These are phyloP conservation scores for Nissolia schottii DNA, from an alignment of 306 rosid species.

Conservation along the genomic window DNA sequence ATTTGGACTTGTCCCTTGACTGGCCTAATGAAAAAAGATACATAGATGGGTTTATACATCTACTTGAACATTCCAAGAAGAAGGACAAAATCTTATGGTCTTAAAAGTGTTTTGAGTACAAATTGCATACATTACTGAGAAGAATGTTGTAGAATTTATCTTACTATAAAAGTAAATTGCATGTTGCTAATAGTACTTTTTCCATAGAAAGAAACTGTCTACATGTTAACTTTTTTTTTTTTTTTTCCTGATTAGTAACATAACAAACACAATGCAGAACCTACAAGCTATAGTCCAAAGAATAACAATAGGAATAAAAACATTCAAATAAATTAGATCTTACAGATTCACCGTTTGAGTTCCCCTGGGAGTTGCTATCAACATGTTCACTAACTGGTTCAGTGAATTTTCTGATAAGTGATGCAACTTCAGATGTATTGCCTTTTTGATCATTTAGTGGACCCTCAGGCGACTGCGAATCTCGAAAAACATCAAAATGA, in stretches of 20 bases:
- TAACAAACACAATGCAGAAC: not conserved
- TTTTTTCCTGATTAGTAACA: not conserved
- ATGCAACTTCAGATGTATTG: constrained; percentile 69
- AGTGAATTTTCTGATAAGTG: constrained; percentile 74
- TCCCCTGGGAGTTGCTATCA: constrained; percentile 33
- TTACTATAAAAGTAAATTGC: not conserved
- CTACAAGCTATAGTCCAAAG: not conserved
- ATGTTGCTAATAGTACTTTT: not conserved
- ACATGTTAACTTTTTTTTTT: constrained; percentile 6
- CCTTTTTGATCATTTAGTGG: constrained; percentile 70
- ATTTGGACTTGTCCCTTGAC: not conserved
- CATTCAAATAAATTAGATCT: constrained; percentile 36
- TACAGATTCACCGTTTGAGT: constrained; percentile 55
- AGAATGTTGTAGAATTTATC: not conserved
- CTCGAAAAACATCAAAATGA: constrained; percentile 83
- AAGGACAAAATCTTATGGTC: not conserved
- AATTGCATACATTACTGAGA: not conserved
- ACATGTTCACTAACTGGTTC: constrained; percentile 62
- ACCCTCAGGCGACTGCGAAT: constrained; percentile 54
- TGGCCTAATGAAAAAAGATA: not conserved
- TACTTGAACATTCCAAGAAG: not conserved
- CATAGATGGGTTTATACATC: not conserved
- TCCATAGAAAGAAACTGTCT: not conserved
- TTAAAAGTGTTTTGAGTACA: not conserved
- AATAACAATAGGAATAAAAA: not conserved